phyloP scores from a whole-genome alignment of 352 stramenopile species.

The Phytophthora fragariae region DNA sequence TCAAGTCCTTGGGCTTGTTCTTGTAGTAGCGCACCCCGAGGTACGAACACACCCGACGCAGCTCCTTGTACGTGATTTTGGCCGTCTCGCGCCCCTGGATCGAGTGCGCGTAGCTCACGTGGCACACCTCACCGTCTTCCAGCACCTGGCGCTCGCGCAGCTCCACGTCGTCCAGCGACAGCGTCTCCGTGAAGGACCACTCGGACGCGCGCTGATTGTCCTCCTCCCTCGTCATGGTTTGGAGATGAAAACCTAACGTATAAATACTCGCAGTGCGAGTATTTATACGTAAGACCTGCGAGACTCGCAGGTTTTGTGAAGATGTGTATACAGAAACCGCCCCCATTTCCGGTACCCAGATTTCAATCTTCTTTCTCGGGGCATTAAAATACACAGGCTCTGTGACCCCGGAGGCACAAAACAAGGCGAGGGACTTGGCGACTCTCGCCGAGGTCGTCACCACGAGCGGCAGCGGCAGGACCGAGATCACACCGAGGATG shows the following conservation, averaged over 20 bases:
- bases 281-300: background rate
- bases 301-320: too few relatives aligned
- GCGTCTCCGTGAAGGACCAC: conserved; percentile 27
- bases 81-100: conserved; percentile 29
- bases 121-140: conserved; percentile 16
- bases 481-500: too few relatives aligned
- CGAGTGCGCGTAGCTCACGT: conserved; percentile 27
- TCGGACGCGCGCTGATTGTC: conserved; percentile 9
- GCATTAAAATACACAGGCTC: too few relatives aligned
- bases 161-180: conserved; percentile 32
- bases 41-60: conserved; percentile 27
- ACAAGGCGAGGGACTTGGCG: too few relatives aligned
- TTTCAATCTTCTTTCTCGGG: too few relatives aligned
- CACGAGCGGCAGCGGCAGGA: too few relatives aligned
- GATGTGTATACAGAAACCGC: too few relatives aligned
- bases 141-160: conserved; percentile 23
- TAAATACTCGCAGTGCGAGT: background rate
- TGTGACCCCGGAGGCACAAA: too few relatives aligned
- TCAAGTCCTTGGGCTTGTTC: conserved; percentile 32
- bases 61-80: conserved; percentile 26
- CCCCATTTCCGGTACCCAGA: too few relatives aligned
- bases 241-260: background rate
- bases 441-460: too few relatives aligned
- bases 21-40: conserved; percentile 40
- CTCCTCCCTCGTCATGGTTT: conserved; percentile 11